Evolutionary conservation across 768 basidiomycete species (phyloP).

Genomic region (Amanita jacksonii): DNA sequence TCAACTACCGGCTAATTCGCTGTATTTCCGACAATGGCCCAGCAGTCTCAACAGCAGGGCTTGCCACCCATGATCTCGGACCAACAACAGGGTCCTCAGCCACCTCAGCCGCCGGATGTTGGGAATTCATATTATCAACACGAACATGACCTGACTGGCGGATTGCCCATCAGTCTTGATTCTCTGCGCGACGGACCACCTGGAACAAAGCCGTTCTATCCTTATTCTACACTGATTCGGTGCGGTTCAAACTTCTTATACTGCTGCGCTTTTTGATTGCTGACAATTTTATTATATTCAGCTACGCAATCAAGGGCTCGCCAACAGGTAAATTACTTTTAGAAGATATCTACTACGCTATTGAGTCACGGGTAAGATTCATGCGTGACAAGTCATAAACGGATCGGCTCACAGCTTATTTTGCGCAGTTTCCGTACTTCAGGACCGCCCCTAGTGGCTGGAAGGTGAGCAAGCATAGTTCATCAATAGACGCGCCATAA

Average conservation of each 20-base stretch:
- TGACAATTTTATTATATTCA: slow-evolving; percentile 20
- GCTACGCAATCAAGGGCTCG: slow-evolving; percentile 87
- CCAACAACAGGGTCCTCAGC: slow-evolving; percentile 24
- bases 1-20: slow-evolving; percentile 9
- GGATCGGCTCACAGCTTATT: slow-evolving; percentile 12
- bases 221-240: slow-evolving; percentile 87
- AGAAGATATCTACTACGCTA: slow-evolving; percentile 89
- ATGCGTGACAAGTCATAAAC: slow-evolving; percentile 1
- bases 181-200: slow-evolving; percentile 82
- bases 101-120: slow-evolving; percentile 26
- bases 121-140: slow-evolving; percentile 63
- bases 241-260: slow-evolving; percentile 24
- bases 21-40: slow-evolving; percentile 34
- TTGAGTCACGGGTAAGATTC: slow-evolving; percentile 67
- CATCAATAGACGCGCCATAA: slow-evolving; percentile 6
- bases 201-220: slow-evolving; percentile 85
- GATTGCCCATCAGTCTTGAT: slow-evolving; percentile 79
- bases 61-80: slow-evolving; percentile 61
- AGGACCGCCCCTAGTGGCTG: slow-evolving; percentile 81
- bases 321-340: slow-evolving; percentile 78
- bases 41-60: slow-evolving; percentile 41
- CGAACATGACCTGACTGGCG: slow-evolving; percentile 73
- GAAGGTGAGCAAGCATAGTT: slow-evolving; percentile 53
- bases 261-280: slow-evolving; percentile 10
- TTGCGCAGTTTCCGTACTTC: slow-evolving; percentile 79